These are phyloP conservation scores for Zygosaccharomyces bisporus DNA, from an alignment of 805 yeast species.

Conservation along the genomic window DNA sequence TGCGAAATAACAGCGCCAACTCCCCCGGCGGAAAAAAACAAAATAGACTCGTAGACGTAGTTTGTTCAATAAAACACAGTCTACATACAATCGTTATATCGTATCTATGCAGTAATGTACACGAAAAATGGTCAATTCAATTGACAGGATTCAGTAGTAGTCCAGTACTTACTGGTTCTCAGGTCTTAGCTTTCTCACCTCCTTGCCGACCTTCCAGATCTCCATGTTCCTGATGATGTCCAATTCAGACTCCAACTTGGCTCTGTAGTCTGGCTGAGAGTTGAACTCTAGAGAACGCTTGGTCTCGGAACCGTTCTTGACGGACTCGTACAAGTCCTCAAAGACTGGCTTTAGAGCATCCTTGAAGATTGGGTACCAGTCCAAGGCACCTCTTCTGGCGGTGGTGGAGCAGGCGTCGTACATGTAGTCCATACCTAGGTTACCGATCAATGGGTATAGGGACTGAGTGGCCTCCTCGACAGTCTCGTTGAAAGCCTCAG, in stretches of 20 bases:
- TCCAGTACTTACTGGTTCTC: constrained; percentile 73
- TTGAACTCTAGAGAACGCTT: constrained; percentile 97
- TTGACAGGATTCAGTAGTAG: constrained; percentile 23
- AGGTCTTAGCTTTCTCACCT: constrained; percentile 99
- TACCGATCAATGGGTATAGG: constrained; percentile 96
- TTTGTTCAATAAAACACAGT: constrained; percentile 7
- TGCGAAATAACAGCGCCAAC: too few species aligned
- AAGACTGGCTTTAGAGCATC: constrained; percentile 98
- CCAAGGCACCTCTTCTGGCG: constrained; percentile 99
- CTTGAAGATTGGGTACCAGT: constrained; percentile 99
- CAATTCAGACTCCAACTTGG: constrained; percentile 89
- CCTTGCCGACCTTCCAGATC: constrained; percentile 99
- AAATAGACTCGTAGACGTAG: background rate
- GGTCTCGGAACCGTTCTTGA: constrained; percentile 95
- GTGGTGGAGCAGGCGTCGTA: constrained; percentile 99
- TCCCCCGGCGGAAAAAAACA: background rate
- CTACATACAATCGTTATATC: constrained; percentile 8
- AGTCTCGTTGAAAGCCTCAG: constrained; percentile 99
- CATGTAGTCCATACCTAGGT: constrained; percentile 99
- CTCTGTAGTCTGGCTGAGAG: constrained; percentile 98
- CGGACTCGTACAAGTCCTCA: constrained; percentile 91
- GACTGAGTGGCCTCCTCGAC: constrained; percentile 99
- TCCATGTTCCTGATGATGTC: constrained; percentile 93
- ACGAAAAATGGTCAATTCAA: constrained; percentile 30
- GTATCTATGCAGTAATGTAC: constrained; percentile 17